phyloP scores from a whole-genome alignment of 164 flowering plant species.

The Stephania japonica region DNA sequence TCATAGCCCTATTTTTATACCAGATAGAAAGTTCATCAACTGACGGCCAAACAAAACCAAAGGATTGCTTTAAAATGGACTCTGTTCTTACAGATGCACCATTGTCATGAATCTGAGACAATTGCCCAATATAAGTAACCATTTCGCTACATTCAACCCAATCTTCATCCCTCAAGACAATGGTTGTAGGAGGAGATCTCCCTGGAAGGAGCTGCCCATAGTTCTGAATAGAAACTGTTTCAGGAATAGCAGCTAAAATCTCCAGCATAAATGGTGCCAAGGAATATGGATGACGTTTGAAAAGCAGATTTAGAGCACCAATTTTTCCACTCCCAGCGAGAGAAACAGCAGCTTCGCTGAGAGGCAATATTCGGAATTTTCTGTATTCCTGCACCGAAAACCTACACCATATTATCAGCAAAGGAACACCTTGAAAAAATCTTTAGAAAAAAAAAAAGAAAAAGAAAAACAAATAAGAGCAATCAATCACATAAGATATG shows the following conservation, averaged over 20 bases:
- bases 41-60: slow-evolving; percentile 78
- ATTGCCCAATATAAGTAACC: slow-evolving; percentile 35
- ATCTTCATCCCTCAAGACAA: slow-evolving; percentile 68
- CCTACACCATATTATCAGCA: slow-evolving; percentile 57
- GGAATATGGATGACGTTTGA: slow-evolving; percentile 97
- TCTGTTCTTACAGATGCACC: slow-evolving; percentile 54
- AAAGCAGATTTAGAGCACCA: slow-evolving; percentile 89
- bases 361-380: slow-evolving; percentile 61
- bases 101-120: slow-evolving; percentile 30
- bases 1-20: slow-evolving; percentile 81
- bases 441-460: background rate
- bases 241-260: slow-evolving; percentile 80
- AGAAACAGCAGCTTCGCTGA: slow-evolving; percentile 58
- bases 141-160: slow-evolving; percentile 91
- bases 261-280: slow-evolving; percentile 58
- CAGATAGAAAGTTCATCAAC: slow-evolving; percentile 52
- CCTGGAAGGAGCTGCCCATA: slow-evolving; percentile 96
- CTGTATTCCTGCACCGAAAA: slow-evolving; percentile 74
- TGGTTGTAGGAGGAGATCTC: slow-evolving; percentile 57
- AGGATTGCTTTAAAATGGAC: slow-evolving; percentile 44
- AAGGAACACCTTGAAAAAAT: slow-evolving; percentile 2
- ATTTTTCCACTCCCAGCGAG: slow-evolving; percentile 94
- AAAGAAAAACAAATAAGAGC: background rate
- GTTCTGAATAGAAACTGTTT: slow-evolving; percentile 79
- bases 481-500: background rate